Conservation (phyloP, 495 filamentous ascomycete species). For the Xylaria cubensis region DNA sequence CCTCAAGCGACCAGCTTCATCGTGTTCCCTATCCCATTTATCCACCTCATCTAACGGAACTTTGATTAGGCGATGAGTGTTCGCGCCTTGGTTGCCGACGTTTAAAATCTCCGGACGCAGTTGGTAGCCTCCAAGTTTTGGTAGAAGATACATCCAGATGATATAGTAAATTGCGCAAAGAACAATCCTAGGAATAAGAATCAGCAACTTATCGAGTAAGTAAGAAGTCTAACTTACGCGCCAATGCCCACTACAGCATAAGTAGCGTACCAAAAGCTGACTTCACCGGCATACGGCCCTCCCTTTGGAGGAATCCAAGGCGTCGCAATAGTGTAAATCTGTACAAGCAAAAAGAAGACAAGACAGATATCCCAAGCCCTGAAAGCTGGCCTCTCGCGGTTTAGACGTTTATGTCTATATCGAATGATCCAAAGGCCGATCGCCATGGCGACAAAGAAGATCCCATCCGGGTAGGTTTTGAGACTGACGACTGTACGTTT, state of each 20-base stretch:
- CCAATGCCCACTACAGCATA: constrained; percentile 63
- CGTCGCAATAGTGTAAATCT: constrained; percentile 64
- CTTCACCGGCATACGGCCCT: constrained; percentile 63
- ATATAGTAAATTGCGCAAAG: constrained; percentile 63
- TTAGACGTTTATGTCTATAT: constrained; percentile 53
- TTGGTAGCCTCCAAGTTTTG: constrained; percentile 56
- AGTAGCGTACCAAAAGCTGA: constrained; percentile 73
- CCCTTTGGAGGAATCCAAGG: constrained; percentile 70
- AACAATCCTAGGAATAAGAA: constrained; percentile 44
- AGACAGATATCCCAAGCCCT: constrained; percentile 61
- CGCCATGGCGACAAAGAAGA: constrained; percentile 62
- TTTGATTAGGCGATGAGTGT: constrained; percentile 61
- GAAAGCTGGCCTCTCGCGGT: constrained; percentile 54
- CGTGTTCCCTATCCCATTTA: constrained; percentile 63
- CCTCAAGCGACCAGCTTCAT: constrained; percentile 53
- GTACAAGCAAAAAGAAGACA: constrained; percentile 60
- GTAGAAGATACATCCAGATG: constrained; percentile 61
- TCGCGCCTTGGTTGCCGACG: constrained; percentile 55
- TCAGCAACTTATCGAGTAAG: neutral
- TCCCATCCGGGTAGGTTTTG: constrained; percentile 55
- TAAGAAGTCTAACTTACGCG: constrained; percentile 51
- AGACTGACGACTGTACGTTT: constrained; percentile 61
- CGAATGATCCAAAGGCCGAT: constrained; percentile 62
- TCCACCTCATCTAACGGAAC: constrained; percentile 56
- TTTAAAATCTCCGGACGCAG: constrained; percentile 60